phyloP scores from a whole-genome alignment of 208 protist genomes.

The Wallacemonas sp. region DNA sequence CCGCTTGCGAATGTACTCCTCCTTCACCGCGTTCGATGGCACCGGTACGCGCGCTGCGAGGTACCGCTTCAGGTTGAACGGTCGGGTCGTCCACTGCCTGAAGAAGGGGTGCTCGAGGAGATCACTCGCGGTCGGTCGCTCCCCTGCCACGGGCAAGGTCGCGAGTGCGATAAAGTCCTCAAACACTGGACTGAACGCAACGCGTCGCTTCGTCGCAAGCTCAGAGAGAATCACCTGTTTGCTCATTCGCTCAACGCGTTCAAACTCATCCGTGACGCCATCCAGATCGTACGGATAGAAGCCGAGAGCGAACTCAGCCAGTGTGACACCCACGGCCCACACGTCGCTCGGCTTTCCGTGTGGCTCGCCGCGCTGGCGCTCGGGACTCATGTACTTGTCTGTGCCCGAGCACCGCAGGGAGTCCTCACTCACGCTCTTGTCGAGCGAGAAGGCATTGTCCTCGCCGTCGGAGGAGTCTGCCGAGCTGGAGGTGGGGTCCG shows the following conservation, averaged over 20 bases:
- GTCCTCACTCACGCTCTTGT: background rate
- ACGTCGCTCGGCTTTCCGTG: slow-evolving; percentile 83
- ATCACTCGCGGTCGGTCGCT: slow-evolving; percentile 73
- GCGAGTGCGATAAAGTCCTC: slow-evolving; percentile 69
- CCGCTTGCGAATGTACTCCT: slow-evolving; percentile 33
- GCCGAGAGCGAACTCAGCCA: slow-evolving; percentile 86
- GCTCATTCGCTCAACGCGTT: slow-evolving; percentile 42
- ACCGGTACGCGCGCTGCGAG: slow-evolving; percentile 41
- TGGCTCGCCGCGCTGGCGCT: slow-evolving; percentile 75
- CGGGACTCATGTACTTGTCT: slow-evolving; percentile 88
- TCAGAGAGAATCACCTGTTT: slow-evolving; percentile 39
- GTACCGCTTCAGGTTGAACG: slow-evolving; percentile 79
- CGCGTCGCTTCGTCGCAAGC: slow-evolving; percentile 28
- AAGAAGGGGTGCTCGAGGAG: slow-evolving; percentile 91
- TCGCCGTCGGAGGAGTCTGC: background rate
- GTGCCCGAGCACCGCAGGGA: slow-evolving; percentile 74
- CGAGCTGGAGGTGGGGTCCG: background rate
- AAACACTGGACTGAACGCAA: slow-evolving; percentile 52
- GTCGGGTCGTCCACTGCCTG: slow-evolving; percentile 58
- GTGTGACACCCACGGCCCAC: slow-evolving; percentile 88
- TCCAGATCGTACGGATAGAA: slow-evolving; percentile 73
- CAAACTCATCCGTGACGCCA: slow-evolving; percentile 67
- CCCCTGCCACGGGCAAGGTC: slow-evolving; percentile 48
- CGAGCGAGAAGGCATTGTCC: slow-evolving; percentile 11
- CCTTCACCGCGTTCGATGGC: slow-evolving; percentile 44